A percentile compares a stretch with the other conserved stretches of the same genome.
These are phyloP conservation scores for Talaromyces proteolyticus DNA, from an alignment of 495 filamentous ascomycete species.

Conservation along the genomic window DNA sequence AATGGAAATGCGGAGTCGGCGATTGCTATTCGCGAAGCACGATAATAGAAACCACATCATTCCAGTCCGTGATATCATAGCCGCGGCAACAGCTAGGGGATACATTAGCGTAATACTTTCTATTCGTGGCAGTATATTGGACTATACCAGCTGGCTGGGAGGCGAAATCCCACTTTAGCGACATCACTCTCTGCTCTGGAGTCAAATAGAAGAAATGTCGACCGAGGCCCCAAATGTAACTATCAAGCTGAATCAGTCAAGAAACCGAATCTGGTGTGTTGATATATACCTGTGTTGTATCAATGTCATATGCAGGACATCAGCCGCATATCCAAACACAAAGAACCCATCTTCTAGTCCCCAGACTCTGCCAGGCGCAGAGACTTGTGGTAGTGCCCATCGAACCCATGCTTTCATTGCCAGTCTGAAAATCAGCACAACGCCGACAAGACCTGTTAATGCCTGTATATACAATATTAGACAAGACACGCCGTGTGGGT, in stretches of 20 bases:
- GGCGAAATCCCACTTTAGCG: constrained; percentile 27
- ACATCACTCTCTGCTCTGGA: constrained; percentile 10
- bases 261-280: background rate
- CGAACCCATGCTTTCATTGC: constrained; percentile 27
- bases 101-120: constrained; percentile 25
- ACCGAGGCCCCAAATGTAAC: constrained; percentile 26
- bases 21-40: constrained; percentile 26
- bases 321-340: constrained; percentile 21
- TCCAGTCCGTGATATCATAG: constrained; percentile 32
- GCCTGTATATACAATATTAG: constrained; percentile 11
- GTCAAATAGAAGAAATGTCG: constrained; percentile 24
- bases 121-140: background rate
- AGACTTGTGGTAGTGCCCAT: constrained; percentile 27
- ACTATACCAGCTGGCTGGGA: constrained; percentile 22
- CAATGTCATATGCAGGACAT: constrained; percentile 24
- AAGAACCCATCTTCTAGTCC: constrained; percentile 30
- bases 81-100: constrained; percentile 46
- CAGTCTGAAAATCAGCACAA: constrained; percentile 25
- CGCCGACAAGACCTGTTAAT: constrained; percentile 22
- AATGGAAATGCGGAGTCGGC: constrained; percentile 20
- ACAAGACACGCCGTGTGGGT: background rate
- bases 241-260: constrained; percentile 1
- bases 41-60: constrained; percentile 35
- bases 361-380: constrained; percentile 25
- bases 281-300: constrained; percentile 23